Percentiles rank a stretch among this genome's conserved stretches.
phyloP scores from a whole-genome alignment of 2,329 filamentous ascomycete species.

The Penicillium sp. region DNA sequence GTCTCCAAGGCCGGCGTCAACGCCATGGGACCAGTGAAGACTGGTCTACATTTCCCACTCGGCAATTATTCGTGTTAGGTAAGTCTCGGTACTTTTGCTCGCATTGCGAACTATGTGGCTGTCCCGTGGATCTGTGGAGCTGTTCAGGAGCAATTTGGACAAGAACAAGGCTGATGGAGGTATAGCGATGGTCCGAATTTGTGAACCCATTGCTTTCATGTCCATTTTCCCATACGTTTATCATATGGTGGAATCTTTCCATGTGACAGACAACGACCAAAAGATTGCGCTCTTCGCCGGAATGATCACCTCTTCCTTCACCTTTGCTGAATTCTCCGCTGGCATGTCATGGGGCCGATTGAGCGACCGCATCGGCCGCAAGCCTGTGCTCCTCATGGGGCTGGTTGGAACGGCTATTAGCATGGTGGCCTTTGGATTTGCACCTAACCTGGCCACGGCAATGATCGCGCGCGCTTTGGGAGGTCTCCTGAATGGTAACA shows the following conservation, averaged over 20 bases:
- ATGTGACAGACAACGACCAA: conserved; percentile 75
- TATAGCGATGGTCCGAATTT: conserved; percentile 87
- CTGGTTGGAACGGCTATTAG: conserved; percentile 88
- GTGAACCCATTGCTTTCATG: conserved; percentile 99
- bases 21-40: conserved; percentile 32
- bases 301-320: conserved; percentile 95
- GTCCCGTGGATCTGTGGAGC: neutral
- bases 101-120: conserved; percentile 23
- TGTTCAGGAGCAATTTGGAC: conserved; percentile 3
- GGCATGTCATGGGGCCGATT: conserved; percentile 91
- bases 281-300: conserved; percentile 91
- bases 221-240: conserved; percentile 99
- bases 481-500: conserved; percentile 92
- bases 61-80: conserved; percentile 58
- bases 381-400: conserved; percentile 89
- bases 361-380: conserved; percentile 89
- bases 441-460: conserved; percentile 78
- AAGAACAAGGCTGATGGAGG: conserved; percentile 11
- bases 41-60: conserved; percentile 58
- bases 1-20: conserved; percentile 36
- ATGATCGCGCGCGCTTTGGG: conserved; percentile 86
- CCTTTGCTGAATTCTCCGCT: conserved; percentile 91
- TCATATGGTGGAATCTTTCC: conserved; percentile 93
- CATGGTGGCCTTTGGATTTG: conserved; percentile 90
- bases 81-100: conserved; percentile 36